Conservation (phyloP, 1,284 basidiomycete species). For the Pseudozyma thailandica region DNA sequence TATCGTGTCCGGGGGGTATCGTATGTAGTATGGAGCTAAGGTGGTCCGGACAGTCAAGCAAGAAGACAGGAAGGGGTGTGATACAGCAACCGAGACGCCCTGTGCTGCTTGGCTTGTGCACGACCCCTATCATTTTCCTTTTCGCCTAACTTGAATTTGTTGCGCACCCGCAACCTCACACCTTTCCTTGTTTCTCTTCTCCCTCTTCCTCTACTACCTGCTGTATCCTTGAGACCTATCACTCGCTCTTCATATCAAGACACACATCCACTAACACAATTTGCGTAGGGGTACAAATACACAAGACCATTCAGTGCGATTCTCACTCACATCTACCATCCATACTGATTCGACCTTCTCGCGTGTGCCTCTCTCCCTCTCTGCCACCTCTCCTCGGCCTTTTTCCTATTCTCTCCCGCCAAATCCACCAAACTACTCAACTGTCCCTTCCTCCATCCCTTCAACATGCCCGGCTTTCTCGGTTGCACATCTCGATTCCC, state of each 20-base stretch:
- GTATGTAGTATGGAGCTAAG: too few relatives aligned
- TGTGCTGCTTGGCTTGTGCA: conserved; percentile 37
- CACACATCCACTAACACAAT: background rate
- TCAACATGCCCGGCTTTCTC: conserved; percentile 51
- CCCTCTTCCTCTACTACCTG: background rate
- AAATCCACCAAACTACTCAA: conserved; percentile 56
- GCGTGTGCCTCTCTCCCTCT: conserved; percentile 24
- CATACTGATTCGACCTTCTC: conserved; percentile 31
- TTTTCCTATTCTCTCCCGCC: conserved; percentile 54
- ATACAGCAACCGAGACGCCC: conserved; percentile 16
- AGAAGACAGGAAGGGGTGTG: too few relatives aligned
- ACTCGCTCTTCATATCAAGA: background rate
- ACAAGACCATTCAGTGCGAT: background rate
- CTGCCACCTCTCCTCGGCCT: conserved; percentile 60
- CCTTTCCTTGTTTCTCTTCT: background rate
- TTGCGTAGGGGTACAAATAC: background rate
- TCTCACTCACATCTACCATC: conserved; percentile 8
- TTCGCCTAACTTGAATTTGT: background rate
- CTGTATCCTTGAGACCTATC: background rate
- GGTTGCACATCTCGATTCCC: conserved; percentile 23
- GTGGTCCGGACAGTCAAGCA: too few relatives aligned
- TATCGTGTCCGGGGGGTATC: too few relatives aligned
- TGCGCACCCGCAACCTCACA: conserved; percentile 3
- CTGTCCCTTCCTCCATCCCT: conserved; percentile 57
- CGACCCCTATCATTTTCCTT: background rate